Base-by-base conservation (phyloP, 192 early-diverging fungal genomes). In the Coemansia sp. region DNA sequence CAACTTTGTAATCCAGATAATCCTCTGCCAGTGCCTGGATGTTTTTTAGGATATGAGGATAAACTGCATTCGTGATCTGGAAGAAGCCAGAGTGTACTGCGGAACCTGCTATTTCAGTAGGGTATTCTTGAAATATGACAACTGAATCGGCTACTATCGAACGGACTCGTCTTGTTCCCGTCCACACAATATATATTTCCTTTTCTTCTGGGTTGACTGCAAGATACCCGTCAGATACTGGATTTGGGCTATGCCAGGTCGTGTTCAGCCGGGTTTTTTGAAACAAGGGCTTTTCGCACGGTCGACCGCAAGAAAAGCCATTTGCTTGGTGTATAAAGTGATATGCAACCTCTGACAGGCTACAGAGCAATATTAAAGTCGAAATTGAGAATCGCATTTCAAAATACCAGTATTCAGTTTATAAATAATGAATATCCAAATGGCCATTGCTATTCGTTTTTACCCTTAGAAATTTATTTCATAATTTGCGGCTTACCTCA, bases 121-220 rank as follows among this genome's bases (percentile, higher is more conserved):
- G 72, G 38, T 66, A 75, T 43, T 74, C 72, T 2, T 68, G 54
- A 51, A 83, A 83, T 56, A 83, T 45, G 4, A 66, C 67, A 34
- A 78, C 61, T 2, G 72, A 43, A 37, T 83, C 81, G 11, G 73
- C 64, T 18, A 76, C 60, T 5, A 75, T 67, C 38, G 81, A 71
- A 37, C 81, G 66, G 35, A 83, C 67, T 9, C 81, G 53, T 51
- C 81, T 62, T 43, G 81, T 83, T 36, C 81, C 81, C 1, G 81
- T 66, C 81, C 81, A 83, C 4, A 66, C 65, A 55, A 83, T 67
- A n/a, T 83, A 83, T 18, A 83, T 72, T 63, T 83, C 81, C 39
- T 75, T 83, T 12, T 78, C 64, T 0, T 60, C 52, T 3, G 59
- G 14, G 43, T 71, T 83, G 20, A 78, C 65, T 20, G 65, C 81